Evolutionary conservation across 140 eudicot genomes (phyloP).

Genomic region (Flaveria floridana): DNA sequence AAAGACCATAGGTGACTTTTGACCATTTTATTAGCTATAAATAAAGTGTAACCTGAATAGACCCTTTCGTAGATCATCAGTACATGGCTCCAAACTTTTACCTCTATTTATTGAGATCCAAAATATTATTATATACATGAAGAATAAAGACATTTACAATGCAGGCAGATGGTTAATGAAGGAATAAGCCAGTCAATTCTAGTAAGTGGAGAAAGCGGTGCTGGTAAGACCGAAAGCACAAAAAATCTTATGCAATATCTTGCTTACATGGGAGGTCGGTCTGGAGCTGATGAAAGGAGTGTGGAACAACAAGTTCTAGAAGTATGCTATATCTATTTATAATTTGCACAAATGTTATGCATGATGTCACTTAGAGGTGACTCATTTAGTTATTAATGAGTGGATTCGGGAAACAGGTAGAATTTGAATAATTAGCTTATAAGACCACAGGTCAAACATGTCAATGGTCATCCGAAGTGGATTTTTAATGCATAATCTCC

Average conservation of each 20-base stretch:
- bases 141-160: conserved; percentile 17
- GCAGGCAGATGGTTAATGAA: conserved; percentile 55
- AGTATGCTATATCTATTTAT: conserved; percentile 33
- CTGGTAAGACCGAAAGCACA: conserved; percentile 67
- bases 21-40: not conserved
- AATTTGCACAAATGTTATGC: conserved; percentile 18
- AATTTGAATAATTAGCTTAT: not conserved
- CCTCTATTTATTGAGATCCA: not conserved
- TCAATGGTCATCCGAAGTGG: not conserved
- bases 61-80: not conserved
- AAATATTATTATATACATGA: conserved; percentile 14
- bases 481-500: conserved; percentile 14
- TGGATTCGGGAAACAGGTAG: not conserved
- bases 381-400: conserved; percentile 17
- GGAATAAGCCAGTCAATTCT: conserved; percentile 60
- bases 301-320: conserved; percentile 63
- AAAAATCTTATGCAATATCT: conserved; percentile 65
- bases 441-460: not conserved
- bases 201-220: conserved; percentile 74
- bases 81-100: not conserved
- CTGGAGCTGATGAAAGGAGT: conserved; percentile 44
- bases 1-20: not conserved
- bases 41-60: not conserved
- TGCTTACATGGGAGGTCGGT: conserved; percentile 64
- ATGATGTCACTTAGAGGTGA: conserved; percentile 10